Base-by-base conservation (phyloP, 2,329 filamentous ascomycete species). In the Helotiales sp. region DNA sequence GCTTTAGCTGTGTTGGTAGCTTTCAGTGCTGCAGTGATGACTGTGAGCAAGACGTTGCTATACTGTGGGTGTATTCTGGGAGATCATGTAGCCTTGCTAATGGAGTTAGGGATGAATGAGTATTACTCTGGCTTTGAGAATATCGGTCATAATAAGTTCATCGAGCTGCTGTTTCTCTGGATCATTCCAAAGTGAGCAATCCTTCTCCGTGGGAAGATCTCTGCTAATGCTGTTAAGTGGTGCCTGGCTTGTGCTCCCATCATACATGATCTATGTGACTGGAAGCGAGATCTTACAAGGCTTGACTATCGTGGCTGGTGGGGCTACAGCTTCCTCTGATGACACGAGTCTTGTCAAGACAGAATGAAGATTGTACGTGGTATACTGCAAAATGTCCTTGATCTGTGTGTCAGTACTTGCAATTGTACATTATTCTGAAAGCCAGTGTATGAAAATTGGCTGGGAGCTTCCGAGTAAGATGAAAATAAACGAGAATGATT, bases 31-130 rank as follows among this genome's bases (percentile, higher is more conserved):
- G 80, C 80, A 5, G 73, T 85, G 2, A 83, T 89, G 79, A 90
- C 87, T 2, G 68, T 88, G 19, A 83, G 81, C 67, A 90, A 90
- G 76, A 89, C 87, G 1, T 67, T 85, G 25, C 70, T 90, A 5
- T 90, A 90, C 66, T 84, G 86, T 86, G 64, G 76, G 80, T 76
- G 40, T 62, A 51, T 29, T 12, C 48, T 8, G 10, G 13, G 22
- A 6, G 30, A 6, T 5, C 27, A 17, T 22, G 1, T 13, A 8
- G 17, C 22, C 47, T 10, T 50, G 34, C 58, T 64, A 31, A 64
- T 30, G 27, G 13, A 15, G 2, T 48, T 61, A 84, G 84, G 80
- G 75, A 68, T 86, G 52, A 84, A 84, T 59, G 85, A 89, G 69
- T 76, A 78, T 40, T 85, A 79, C 66, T 82, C 81, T 47, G 82